Base-by-base conservation (phyloP, 208 protist species). In the Trypanosoma boissoni region DNA sequence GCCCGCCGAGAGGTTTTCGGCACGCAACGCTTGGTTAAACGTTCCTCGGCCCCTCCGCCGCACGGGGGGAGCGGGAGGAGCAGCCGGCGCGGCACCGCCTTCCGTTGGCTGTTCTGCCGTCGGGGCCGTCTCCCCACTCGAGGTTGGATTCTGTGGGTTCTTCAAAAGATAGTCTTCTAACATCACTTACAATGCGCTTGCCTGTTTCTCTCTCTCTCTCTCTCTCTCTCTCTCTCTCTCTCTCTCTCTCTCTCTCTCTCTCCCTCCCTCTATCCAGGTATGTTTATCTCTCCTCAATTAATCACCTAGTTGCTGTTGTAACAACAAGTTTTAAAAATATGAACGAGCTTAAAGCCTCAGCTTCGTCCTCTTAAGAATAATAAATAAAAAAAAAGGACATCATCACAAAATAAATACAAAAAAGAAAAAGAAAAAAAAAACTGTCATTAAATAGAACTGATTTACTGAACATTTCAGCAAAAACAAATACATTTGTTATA, bases 11-110 rank as follows among this genome's bases (percentile, higher is more conserved):
- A 73, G 64, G 34, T 83, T 68, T 18, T 94, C 86, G 1, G 81
- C 88, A 48, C 76, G 87, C 23, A 94, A 74, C 24, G 74, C 70
- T 42, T 78, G 75, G 24, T 69, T 68, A 51, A 91, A 90, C 21
- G 71, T 80, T 5, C 87, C 87, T 9, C 87, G 78, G 1, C 87
- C 87, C 16, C 82, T 76, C 32, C 87, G 82, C 26, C 85, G 69
- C 1, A 74, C 62, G 21, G 73, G 49, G 1, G 68, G 58, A 8
- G 73, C 43, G 10, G 68, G 51, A 24, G 64, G 37, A 6, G 50
- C 26, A 5, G 70, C 41, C 26, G 55, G 12, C 21, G 69, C 29
- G 0, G 29, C 20, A 39, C 3, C 51, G 51, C n/a, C n/a, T n/a
- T n/a, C n/a, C n/a, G n/a, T n/a, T n/a, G n/a, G n/a, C n/a, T n/a